Conservation (phyloP, 169 alveolate genomes). For the Toxoplasma gondii region DNA sequence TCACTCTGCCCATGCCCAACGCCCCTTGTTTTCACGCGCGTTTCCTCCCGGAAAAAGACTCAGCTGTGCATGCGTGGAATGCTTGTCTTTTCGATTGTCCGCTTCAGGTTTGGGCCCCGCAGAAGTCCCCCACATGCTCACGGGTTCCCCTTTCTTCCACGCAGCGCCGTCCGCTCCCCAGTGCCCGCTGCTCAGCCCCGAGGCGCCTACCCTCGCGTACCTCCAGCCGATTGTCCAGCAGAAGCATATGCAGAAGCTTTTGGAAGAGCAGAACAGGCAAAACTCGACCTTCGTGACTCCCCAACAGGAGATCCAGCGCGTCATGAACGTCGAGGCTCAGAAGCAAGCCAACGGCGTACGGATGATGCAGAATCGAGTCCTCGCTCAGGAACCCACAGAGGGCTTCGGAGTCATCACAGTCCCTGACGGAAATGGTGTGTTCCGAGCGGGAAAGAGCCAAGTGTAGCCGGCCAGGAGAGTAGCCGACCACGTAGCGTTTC, state of each 20-base stretch:
- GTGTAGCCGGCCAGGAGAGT: too few species aligned
- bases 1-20: too few species aligned
- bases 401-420: constrained; percentile 57
- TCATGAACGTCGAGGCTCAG: constrained; percentile 30
- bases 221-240: constrained; percentile 22
- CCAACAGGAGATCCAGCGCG: constrained; percentile 32
- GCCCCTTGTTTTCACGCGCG: too few species aligned
- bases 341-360: not conserved
- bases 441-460: too few species aligned
- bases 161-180: constrained; percentile 63
- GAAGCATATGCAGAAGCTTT: constrained; percentile 48
- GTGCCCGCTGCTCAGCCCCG: constrained; percentile 19
- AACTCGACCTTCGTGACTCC: not conserved
- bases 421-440: constrained; percentile 42
- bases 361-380: constrained; percentile 24
- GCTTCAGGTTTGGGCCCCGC: constrained; percentile 58
- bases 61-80: too few species aligned
- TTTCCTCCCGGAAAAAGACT: too few species aligned
- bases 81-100: too few species aligned
- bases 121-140: constrained; percentile 44
- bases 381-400: not conserved
- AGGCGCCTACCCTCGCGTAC: constrained; percentile 51
- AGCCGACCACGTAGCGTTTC: too few species aligned
- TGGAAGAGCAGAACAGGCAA: not conserved
- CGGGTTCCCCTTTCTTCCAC: constrained; percentile 66